Conservation (phyloP, 1,284 basidiomycete species). For the Leccinum olivaceoglutinosum region DNA sequence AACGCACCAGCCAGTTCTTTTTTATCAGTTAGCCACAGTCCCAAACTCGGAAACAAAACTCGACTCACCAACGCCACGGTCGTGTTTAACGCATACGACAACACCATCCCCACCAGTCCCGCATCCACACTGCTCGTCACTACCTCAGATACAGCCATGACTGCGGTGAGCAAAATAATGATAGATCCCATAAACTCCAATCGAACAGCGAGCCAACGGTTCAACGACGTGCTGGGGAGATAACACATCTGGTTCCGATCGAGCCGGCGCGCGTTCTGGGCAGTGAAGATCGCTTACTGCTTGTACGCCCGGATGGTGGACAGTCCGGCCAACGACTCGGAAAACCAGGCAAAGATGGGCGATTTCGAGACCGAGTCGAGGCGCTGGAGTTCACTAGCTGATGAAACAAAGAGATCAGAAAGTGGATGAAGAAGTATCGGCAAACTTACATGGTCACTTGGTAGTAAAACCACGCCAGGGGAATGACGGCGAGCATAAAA, state of each 20-base stretch:
- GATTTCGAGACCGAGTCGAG: conserved; percentile 87
- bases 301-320: conserved; percentile 82
- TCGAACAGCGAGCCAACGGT: conserved; percentile 77
- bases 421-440: conserved; percentile 1
- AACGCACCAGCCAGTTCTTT: conserved; percentile 87
- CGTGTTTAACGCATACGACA: conserved; percentile 82
- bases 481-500: conserved; percentile 75
- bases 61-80: conserved; percentile 62
- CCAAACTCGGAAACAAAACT: background rate
- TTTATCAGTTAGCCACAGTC: background rate
- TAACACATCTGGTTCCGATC: conserved; percentile 85
- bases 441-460: conserved; percentile 63
- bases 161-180: conserved; percentile 75
- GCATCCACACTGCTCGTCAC: conserved; percentile 77
- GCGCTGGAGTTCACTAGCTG: conserved; percentile 89
- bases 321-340: conserved; percentile 81
- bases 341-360: conserved; percentile 89
- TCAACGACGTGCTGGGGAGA: conserved; percentile 65
- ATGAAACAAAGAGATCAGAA: conserved; percentile 1
- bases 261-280: conserved; percentile 73
- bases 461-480: conserved; percentile 72
- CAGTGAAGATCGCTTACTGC: conserved; percentile 70
- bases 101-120: conserved; percentile 86
- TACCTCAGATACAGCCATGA: conserved; percentile 67
- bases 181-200: conserved; percentile 81